Conservation (phyloP, 306 rosid species). For the Cucumis hystrix region DNA sequence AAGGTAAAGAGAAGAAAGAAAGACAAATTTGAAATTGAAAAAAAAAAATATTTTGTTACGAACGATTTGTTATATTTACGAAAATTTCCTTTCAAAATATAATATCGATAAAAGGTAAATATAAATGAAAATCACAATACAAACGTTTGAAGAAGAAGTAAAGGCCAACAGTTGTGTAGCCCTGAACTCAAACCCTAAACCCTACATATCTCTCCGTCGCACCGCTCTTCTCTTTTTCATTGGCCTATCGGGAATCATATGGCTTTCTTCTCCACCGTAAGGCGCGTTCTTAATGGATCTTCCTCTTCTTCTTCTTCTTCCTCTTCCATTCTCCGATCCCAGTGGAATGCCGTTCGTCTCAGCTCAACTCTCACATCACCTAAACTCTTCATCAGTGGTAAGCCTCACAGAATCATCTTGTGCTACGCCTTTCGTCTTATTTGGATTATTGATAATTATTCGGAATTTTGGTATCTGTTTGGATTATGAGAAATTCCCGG, state of each 20-base stretch:
- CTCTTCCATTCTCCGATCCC: conserved; percentile 23
- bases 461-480: not conserved
- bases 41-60: no score
- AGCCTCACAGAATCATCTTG: not conserved
- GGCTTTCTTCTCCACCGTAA: conserved; percentile 40
- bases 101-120: no score
- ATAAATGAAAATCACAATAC: not conserved
- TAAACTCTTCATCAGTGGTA: conserved; percentile 70
- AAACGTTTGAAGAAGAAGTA: not conserved
- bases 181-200: not conserved
- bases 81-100: no score
- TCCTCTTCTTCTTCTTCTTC: conserved; percentile 12
- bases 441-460: not conserved
- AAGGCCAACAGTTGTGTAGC: not conserved
- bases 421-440: not conserved
- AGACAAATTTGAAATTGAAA: no score
- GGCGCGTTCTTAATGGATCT: conserved; percentile 28
- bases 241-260: conserved; percentile 5
- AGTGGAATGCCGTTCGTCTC: conserved; percentile 30
- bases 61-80: no score
- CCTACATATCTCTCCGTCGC: not conserved
- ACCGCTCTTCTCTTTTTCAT: not conserved
- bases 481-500: not conserved
- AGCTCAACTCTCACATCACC: conserved; percentile 69
- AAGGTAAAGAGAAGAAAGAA: no score